Evolutionary conservation across 1,139 yeast species (phyloP), one percentile per base, ranked within the genome.

Genomic region (Taphrina wiesneri): DNA sequence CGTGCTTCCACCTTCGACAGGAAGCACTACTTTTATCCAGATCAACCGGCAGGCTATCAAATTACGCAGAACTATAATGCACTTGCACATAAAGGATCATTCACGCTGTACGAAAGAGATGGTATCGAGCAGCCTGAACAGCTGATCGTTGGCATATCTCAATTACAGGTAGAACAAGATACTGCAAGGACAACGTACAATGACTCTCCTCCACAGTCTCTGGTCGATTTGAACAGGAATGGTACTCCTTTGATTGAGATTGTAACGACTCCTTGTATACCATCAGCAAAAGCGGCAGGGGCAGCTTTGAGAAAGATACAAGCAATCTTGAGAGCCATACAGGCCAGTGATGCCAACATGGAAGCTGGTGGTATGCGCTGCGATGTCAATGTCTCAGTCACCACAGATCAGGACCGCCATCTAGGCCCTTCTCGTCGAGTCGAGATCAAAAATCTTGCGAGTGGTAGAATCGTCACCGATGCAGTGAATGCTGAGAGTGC

Each of bases 281-380:
- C 81, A 63, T 78, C 81, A 59, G 79, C 89, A 2, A 82, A 82
- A 51, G 87, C 91, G 71, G 90, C 96, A 0, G 84, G 84, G 47
- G 84, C 88, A 0, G 93, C 93, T 75, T 83, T 95, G 45, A 87
- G 86, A 71, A 91, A 90, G 73, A 87, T 88, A 71, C 96, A 90
- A 73, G 80, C 84, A 43, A 76, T 91, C 57, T 83, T 93, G 46
- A 80, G 86, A 60, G 85, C 85, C 70, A 75, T 91, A 61, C 84
- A 83, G 2, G 84, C 93, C 1, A 90, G 96, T 71, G 82, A 95
- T 0, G 98, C 97, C 25, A 96, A 91, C 71, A 79, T 93, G 72
- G 99, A 93, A 74, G 85, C 92, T 0, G 99, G 99, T 7, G 95
- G 97, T 0, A 87, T 95, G 81, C 82, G 99, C 73, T 96, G 92